Conservation (phyloP, 2,329 filamentous ascomycete genomes). For the Stylonectria norvegica region DNA sequence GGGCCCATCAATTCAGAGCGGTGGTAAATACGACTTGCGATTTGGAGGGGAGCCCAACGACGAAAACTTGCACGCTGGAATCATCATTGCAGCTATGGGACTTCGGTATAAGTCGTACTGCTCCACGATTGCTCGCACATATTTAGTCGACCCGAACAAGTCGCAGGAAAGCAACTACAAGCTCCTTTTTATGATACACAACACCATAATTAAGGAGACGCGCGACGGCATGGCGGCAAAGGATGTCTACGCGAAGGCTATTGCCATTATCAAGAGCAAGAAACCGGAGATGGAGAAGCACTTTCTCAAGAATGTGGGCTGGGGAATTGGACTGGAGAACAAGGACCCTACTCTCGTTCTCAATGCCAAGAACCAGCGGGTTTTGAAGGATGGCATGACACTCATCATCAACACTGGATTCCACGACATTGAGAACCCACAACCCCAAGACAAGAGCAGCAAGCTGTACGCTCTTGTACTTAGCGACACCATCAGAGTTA, state of each 20-base stretch:
- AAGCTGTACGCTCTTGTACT: constrained; percentile 86
- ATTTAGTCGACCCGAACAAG: constrained; percentile 95
- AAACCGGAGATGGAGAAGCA: constrained; percentile 95
- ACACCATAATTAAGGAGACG: constrained; percentile 84
- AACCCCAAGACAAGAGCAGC: constrained; percentile 84
- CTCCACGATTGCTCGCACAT: constrained; percentile 87
- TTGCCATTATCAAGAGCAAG: constrained; percentile 76
- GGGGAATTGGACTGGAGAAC: constrained; percentile 88
- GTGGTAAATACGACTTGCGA: constrained; percentile 89
- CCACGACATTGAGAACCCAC: constrained; percentile 81
- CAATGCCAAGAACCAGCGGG: constrained; percentile 79
- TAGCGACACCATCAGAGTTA: constrained; percentile 90
- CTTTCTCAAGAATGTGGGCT: constrained; percentile 88
- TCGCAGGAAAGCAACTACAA: constrained; percentile 94
- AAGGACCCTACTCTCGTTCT: constrained; percentile 79
- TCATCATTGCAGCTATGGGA: constrained; percentile 89
- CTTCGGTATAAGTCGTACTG: constrained; percentile 95
- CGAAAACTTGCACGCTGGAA: constrained; percentile 80
- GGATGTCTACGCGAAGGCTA: constrained; percentile 87
- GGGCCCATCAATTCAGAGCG: constrained; percentile 87
- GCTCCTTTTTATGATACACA: constrained; percentile 78
- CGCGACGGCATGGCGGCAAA: constrained; percentile 82
- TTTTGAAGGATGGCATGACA: constrained; percentile 95
- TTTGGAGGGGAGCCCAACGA: constrained; percentile 76
- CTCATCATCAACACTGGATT: constrained; percentile 87